Evolutionary conservation across 306 rosid species (phyloP), one percentile per base, ranked within the genome.

Genomic region (Dryas octopetala): DNA sequence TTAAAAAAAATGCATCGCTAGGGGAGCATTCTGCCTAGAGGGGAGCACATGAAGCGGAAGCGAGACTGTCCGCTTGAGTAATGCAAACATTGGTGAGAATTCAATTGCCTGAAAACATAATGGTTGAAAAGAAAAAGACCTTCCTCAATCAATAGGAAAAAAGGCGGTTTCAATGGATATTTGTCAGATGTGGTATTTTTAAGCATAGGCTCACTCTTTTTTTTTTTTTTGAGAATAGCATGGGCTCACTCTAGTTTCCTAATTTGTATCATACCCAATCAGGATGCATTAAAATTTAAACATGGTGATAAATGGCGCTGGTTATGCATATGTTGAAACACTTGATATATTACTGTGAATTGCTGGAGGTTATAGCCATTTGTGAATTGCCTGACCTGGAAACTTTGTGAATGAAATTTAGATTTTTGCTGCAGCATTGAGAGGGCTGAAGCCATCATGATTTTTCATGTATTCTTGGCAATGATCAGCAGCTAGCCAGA

Each of bases 341-440:
- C 10, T 40, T 15, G 48, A 62, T 62, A 9, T 64, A 16, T 26
- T 43, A 9, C 5, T 43, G 26, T 64, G 12, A 16, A 38, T 40
- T 48, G 4, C 23, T 8, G 9, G 38, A 61, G 66, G 9, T 6
- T 41, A 41, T 63, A 40, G 17, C 19, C 47, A 40, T 51, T 32
- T 5, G 14, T 46, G 49, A 72, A 72, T 74, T 51, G 38, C 32
- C 72, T 50, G 19, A 13, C 17, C 46, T 57, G 44, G 44, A 75
- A 69, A 59, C 14, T 19, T 17, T 13, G 32, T 68, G 68, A 26
- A 73, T 78, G 32, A 68, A 40, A 7, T 81, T 68, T 62, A 80
- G 86, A 79, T 84, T 70, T 86, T 88, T 59, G 84, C 88, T 19
- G 87, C 84, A 1, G 88, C 89, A 0, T 59, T 88, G 82, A 86